These are phyloP conservation scores for Hamamelis virginiana DNA, from an alignment of 164 flowering plant species.

Conservation along the genomic window DNA sequence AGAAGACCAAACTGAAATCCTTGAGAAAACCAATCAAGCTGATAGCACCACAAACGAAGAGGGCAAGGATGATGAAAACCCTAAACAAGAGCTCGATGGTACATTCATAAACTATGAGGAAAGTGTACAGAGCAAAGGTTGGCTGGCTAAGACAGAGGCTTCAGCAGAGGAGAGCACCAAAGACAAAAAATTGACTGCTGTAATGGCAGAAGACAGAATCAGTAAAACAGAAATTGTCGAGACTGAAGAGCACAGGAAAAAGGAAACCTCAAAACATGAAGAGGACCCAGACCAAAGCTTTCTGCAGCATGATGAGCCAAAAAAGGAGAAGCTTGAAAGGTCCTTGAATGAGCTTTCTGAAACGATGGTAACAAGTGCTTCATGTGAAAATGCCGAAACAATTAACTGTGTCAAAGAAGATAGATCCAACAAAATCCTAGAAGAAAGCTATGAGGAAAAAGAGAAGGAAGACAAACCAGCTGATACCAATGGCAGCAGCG, in stretches of 20 bases:
- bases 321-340: constrained; percentile 12
- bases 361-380: background rate
- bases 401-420: background rate
- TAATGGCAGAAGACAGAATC: background rate
- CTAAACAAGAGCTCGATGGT: background rate
- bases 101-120: background rate
- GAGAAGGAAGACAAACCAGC: constrained; percentile 1
- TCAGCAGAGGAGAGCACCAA: background rate
- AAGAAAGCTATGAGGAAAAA: background rate
- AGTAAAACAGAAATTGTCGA: background rate
- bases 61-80: background rate
- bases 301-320: constrained; percentile 12
- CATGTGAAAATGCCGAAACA: constrained; percentile 1
- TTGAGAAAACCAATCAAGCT: background rate
- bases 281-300: background rate
- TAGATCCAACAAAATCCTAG: background rate
- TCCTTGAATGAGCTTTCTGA: background rate
- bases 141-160: background rate
- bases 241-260: background rate
- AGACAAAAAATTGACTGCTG: background rate
- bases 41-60: background rate
- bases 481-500: background rate
- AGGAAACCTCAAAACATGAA: background rate
- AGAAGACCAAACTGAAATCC: background rate
- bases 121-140: background rate